Conservation (phyloP, 2,329 filamentous ascomycete species). For the Ophiostoma himal-ulmi region DNA sequence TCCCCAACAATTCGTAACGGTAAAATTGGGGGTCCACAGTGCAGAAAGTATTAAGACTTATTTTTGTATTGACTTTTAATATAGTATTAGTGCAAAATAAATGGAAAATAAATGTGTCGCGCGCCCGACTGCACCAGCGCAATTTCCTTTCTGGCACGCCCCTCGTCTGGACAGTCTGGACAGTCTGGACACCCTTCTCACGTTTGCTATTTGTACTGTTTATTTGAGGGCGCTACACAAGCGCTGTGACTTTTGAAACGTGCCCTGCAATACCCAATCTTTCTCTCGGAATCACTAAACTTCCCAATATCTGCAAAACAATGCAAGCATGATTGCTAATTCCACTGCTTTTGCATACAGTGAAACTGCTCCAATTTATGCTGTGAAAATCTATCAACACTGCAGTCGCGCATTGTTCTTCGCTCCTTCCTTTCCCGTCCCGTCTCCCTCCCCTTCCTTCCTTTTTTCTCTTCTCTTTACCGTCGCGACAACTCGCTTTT, state of each 20-base stretch:
- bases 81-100: not conserved
- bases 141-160: conserved; percentile 8
- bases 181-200: not conserved
- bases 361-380: not conserved
- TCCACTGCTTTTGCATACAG: not conserved
- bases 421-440: not conserved
- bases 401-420: not conserved
- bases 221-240: not conserved
- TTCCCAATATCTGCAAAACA: not conserved
- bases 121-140: not conserved
- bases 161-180: conserved; percentile 6
- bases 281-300: not conserved
- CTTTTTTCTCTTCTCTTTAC: conserved; percentile 14
- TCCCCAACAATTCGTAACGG: not conserved
- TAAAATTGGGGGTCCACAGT: conserved; percentile 6
- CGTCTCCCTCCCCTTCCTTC: not conserved
- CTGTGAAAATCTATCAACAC: not conserved
- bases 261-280: not conserved
- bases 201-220: not conserved
- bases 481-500: conserved; percentile 20
- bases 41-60: not conserved
- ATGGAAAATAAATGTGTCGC: not conserved
- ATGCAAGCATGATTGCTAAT: not conserved
- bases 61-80: not conserved
- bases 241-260: not conserved